Conservation (phyloP, 176 grass and related monocot species). For the Raddia distichophylla region DNA sequence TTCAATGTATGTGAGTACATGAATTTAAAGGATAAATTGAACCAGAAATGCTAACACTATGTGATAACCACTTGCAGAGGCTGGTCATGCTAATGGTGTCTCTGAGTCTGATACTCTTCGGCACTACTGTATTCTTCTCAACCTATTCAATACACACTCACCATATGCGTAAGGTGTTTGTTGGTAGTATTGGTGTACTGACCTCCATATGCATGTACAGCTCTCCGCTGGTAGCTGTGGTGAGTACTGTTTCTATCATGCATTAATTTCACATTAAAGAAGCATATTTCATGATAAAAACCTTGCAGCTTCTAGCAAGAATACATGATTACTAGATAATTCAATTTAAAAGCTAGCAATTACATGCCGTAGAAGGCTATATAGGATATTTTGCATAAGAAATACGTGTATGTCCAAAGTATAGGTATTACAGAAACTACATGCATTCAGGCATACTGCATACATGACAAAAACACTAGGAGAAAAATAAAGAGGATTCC, state of each 20-base stretch:
- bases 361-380: background rate
- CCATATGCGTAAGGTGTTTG: slow-evolving; percentile 60
- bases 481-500: background rate
- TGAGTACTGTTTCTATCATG: slow-evolving; percentile 34
- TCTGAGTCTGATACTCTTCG: slow-evolving; percentile 45
- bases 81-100: slow-evolving; percentile 47
- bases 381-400: background rate
- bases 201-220: slow-evolving; percentile 74
- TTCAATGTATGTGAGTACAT: background rate
- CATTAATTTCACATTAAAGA: background rate
- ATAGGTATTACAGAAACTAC: background rate
- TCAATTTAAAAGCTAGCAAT: background rate
- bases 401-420: slow-evolving; percentile 4
- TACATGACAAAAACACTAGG: background rate
- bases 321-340: background rate
- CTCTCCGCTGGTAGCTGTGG: slow-evolving; percentile 63
- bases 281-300: background rate
- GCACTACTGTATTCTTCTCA: slow-evolving; percentile 47
- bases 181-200: slow-evolving; percentile 62
- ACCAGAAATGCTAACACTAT: slow-evolving; percentile 23
- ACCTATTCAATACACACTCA: slow-evolving; percentile 53
- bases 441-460: slow-evolving; percentile 15
- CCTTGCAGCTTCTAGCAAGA: background rate
- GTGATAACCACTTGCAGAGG: slow-evolving; percentile 44
- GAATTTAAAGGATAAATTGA: background rate